A percentile compares a stretch with the other conserved stretches of the same genome.
Evolutionary conservation across 257 asterid genomes (phyloP).

Genomic region (Solanum paucissectum): DNA sequence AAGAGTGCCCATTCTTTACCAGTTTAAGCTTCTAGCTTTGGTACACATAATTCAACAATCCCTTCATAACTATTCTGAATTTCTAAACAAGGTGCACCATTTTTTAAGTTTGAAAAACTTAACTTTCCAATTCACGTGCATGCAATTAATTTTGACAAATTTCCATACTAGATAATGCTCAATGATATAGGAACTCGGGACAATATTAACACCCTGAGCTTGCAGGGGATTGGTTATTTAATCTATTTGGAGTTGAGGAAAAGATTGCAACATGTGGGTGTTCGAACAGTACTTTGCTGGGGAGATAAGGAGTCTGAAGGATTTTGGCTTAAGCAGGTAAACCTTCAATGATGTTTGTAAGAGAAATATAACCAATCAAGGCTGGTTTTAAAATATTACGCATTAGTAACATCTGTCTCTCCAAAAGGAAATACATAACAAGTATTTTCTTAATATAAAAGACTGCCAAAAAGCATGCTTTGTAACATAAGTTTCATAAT

Average conservation of each 20-base stretch:
- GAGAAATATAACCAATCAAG: background rate
- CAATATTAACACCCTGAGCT: background rate
- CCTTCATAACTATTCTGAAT: background rate
- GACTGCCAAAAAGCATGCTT: background rate
- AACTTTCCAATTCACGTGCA: background rate
- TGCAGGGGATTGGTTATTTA: constrained; percentile 73
- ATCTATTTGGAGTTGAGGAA: constrained; percentile 52
- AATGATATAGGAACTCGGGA: background rate
- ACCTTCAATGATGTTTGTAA: background rate
- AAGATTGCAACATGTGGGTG: constrained; percentile 68
- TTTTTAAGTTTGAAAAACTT: background rate
- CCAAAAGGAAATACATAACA: background rate
- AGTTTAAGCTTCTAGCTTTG: background rate
- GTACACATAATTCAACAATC: background rate
- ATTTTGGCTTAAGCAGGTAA: constrained; percentile 86
- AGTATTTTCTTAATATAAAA: background rate
- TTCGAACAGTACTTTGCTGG: constrained; percentile 69
- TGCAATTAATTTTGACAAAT: background rate
- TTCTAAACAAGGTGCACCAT: background rate
- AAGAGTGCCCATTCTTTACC: background rate
- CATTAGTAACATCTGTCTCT: background rate
- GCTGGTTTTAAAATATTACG: background rate
- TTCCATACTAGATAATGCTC: background rate
- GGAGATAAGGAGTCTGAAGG: constrained; percentile 89
- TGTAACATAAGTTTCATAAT: background rate